Evolutionary conservation across 371 early-diverging fungal genomes (phyloP), one percentile per base, ranked within the genome.

Genomic region (Mortierella sp.): DNA sequence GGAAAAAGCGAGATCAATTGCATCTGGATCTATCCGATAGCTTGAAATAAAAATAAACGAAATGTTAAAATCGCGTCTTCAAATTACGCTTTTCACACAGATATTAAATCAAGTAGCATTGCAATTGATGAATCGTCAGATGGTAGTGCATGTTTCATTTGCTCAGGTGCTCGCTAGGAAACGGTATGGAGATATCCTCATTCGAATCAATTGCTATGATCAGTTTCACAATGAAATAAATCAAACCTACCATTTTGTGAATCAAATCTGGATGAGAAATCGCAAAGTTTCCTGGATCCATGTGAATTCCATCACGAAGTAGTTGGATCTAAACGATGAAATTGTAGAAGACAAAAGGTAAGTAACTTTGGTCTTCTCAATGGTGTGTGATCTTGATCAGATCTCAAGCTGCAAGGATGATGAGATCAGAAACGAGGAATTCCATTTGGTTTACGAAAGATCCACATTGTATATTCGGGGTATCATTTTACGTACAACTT

Each of bases 401-500:
- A 55, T 55, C 17, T 55, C 19, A 19, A 8, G 28, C 32, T 9
- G 32, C 26, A 55, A 55, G 29, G 32, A 28, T 28, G 22, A 53
- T 34, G 61, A 61, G 74, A 59, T 79, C 80, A 80, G 80, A 80
- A 80, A 80, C 80, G 80, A 80, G 80, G 80, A 80, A 80, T 80
- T 80, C 80, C 80, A 79, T 80, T 80, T 66, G 64, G 80, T 80
- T 70, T 80, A 80, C 80, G 80, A 56, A 67, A 64, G 65, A 73
- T 80, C 80, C 80, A 80, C 80, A 80, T 74, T 22, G 66, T 80
- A 56, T 74, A 64, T 80, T 80, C 80, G 61, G 80, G 80, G 75
- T 80, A 80, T 80, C 80, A 74, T 80, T 80, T 80, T 67, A 70
- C 80, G 80, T 80, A 80, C 79, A 79, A 79, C 79, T 79, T 70